These are phyloP conservation scores for Lactarius hatsudake DNA, from an alignment of 768 basidiomycete genomes.

Conservation along the genomic window DNA sequence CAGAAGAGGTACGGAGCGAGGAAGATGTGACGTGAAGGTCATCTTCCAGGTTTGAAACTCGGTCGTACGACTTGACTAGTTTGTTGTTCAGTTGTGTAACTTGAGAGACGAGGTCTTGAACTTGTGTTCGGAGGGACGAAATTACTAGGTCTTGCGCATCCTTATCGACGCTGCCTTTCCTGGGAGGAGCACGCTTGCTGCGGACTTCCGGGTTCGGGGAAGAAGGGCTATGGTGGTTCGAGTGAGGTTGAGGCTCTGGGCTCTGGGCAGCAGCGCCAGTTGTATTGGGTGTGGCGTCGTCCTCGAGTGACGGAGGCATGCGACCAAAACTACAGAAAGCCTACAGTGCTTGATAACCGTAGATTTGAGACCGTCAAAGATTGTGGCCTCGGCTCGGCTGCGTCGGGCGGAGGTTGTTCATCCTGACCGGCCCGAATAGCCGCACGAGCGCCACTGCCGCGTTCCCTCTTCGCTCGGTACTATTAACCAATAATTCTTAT, in stretches of 20 bases:
- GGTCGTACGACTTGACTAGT: conserved; percentile 88
- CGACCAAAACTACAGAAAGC: conserved; percentile 7
- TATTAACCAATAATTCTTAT: too few relatives aligned
- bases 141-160: conserved; percentile 85
- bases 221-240: conserved; percentile 13
- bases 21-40: conserved; percentile 67
- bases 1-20: conserved; percentile 54
- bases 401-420: not conserved
- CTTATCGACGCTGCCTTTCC: conserved; percentile 33
- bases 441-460: not conserved
- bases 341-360: not conserved
- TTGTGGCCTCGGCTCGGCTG: not conserved
- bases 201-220: conserved; percentile 9
- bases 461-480: too few relatives aligned
- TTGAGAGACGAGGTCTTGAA: conserved; percentile 85
- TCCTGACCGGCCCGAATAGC: conserved; percentile 10
- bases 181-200: conserved; percentile 10
- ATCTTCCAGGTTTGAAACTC: conserved; percentile 91
- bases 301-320: conserved; percentile 23
- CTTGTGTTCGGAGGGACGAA: conserved; percentile 70
- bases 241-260: conserved; percentile 6
- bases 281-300: not conserved
- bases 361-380: conserved; percentile 7
- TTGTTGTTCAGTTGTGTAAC: conserved; percentile 89
- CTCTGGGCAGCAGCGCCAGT: not conserved